phyloP scores from a whole-genome alignment of 495 filamentous ascomycete genomes.

The Penicillium maclennaniae region DNA sequence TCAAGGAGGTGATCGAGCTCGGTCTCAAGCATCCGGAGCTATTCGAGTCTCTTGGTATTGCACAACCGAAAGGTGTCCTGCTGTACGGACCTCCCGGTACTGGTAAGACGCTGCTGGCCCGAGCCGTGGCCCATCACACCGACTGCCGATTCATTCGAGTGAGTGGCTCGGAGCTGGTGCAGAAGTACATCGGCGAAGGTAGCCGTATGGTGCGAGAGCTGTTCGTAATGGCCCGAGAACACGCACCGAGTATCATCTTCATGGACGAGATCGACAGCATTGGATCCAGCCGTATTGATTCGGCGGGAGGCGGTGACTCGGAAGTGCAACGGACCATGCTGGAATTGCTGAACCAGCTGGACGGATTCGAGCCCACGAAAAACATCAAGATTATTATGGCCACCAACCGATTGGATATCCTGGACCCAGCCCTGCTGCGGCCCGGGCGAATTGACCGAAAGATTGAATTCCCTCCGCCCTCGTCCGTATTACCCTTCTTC shows the following conservation, averaged over 20 bases:
- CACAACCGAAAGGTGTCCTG: conserved; percentile 95
- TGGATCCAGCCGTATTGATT: conserved; percentile 93
- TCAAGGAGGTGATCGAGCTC: conserved; percentile 99
- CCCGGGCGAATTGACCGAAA: conserved; percentile 97
- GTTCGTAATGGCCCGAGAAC: conserved; percentile 98
- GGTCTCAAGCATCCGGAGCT: conserved; percentile 97
- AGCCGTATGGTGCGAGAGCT: conserved; percentile 98
- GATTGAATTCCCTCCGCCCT: conserved; percentile 98
- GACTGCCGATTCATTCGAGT: conserved; percentile 99
- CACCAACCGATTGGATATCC: conserved; percentile 94
- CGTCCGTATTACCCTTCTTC: conserved; percentile 39
- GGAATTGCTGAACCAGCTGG: conserved; percentile 95
- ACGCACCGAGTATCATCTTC: conserved; percentile 99
- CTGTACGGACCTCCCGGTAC: conserved; percentile 97
- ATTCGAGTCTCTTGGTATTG: conserved; percentile 97
- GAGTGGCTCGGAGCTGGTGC: conserved; percentile 90
- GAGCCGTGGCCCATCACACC: conserved; percentile 96
- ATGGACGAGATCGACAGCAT: conserved; percentile 99
- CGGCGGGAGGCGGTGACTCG: conserved; percentile 91
- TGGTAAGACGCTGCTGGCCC: conserved; percentile 91
- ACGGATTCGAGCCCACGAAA: conserved; percentile 99
- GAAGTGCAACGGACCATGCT: conserved; percentile 99
- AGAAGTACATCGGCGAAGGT: conserved; percentile 99
- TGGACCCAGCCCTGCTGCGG: conserved; percentile 89
- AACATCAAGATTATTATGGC: conserved; percentile 99